A percentile compares a stretch with the other conserved stretches of the same genome.
phyloP scores from a whole-genome alignment of 345 rosid species.

The Brassica incana region DNA sequence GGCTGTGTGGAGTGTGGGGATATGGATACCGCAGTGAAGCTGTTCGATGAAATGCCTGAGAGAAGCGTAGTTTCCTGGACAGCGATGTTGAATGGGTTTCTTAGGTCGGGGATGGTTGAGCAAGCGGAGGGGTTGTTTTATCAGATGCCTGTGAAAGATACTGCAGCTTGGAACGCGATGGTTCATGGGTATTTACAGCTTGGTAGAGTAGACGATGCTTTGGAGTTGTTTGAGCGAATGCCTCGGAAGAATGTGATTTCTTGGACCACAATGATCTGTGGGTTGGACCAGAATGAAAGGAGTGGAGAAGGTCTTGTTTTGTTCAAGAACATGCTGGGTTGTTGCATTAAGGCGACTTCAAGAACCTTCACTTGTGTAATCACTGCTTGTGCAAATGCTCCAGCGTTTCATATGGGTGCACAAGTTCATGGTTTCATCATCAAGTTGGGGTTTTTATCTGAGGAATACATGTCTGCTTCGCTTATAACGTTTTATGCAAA shows the following conservation, averaged over 20 bases:
- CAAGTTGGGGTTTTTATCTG: conserved; percentile 49
- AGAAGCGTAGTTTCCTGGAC: conserved; percentile 73
- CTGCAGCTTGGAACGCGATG: conserved; percentile 75
- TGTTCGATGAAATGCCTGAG: conserved; percentile 72
- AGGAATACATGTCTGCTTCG: conserved; percentile 57
- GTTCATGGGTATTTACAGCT: conserved; percentile 59
- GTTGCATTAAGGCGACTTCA: conserved; percentile 45
- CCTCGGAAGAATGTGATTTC: conserved; percentile 66
- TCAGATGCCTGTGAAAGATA: conserved; percentile 63
- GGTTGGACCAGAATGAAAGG: conserved; percentile 61
- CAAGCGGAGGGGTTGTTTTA: conserved; percentile 56
- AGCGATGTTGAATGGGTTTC: conserved; percentile 64
- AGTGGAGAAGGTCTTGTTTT: conserved; percentile 51
- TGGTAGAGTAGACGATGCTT: conserved; percentile 53
- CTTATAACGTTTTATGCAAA: conserved; percentile 69
- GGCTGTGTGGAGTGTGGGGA: conserved; percentile 70
- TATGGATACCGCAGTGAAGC: conserved; percentile 41
- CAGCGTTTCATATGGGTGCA: conserved; percentile 46
- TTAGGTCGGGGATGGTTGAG: conserved; percentile 53
- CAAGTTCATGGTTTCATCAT: conserved; percentile 58
- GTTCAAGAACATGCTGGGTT: conserved; percentile 53
- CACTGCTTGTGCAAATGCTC: conserved; percentile 59
- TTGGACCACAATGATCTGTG: conserved; percentile 82
- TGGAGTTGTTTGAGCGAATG: conserved; percentile 59
- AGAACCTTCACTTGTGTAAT: conserved; percentile 59